These are phyloP conservation scores for Bipolaris gigantea DNA, from an alignment of 2,329 filamentous ascomycete species.

Conservation along the genomic window DNA sequence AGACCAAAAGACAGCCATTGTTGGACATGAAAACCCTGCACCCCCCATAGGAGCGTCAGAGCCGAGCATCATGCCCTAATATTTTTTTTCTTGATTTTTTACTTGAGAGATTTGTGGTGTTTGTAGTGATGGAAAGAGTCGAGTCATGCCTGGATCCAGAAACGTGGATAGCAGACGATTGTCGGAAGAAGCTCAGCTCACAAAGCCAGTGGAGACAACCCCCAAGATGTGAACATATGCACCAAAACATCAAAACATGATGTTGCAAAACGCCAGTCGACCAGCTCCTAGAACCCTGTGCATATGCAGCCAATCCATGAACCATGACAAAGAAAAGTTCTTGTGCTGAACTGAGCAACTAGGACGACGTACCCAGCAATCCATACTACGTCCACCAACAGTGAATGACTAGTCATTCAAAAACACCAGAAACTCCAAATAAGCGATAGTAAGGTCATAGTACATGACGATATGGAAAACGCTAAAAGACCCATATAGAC, in stretches of 20 bases:
- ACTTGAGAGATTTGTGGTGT: slow-evolving; percentile 20
- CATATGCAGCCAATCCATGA: slow-evolving; percentile 17
- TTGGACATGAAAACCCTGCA: slow-evolving; percentile 37
- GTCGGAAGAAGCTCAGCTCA: slow-evolving; percentile 17
- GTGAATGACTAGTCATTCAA: slow-evolving; percentile 17
- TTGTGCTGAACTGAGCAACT: slow-evolving; percentile 9
- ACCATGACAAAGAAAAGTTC: slow-evolving; percentile 17
- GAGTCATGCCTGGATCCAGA: slow-evolving; percentile 32
- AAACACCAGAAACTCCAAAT: slow-evolving; percentile 27
- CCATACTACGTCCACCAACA: slow-evolving; percentile 16
- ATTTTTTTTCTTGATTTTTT: slow-evolving; percentile 39
- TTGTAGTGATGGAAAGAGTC: slow-evolving; percentile 23
- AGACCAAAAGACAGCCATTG: background rate
- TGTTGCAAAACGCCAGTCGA: slow-evolving; percentile 11
- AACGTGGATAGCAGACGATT: slow-evolving; percentile 24
- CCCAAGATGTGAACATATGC: slow-evolving; percentile 6
- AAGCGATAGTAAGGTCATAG: slow-evolving; percentile 20
- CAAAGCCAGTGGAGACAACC: slow-evolving; percentile 21
- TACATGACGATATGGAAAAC: slow-evolving; percentile 25
- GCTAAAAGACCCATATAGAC: slow-evolving; percentile 25
- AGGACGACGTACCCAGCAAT: slow-evolving; percentile 11
- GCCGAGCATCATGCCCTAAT: slow-evolving; percentile 40
- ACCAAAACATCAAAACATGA: slow-evolving; percentile 18
- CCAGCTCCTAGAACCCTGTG: slow-evolving; percentile 14
- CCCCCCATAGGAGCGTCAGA: slow-evolving; percentile 14